These are phyloP conservation scores for Murraya koenigii DNA, from an alignment of 345 rosid genomes.

Conservation along the genomic window DNA sequence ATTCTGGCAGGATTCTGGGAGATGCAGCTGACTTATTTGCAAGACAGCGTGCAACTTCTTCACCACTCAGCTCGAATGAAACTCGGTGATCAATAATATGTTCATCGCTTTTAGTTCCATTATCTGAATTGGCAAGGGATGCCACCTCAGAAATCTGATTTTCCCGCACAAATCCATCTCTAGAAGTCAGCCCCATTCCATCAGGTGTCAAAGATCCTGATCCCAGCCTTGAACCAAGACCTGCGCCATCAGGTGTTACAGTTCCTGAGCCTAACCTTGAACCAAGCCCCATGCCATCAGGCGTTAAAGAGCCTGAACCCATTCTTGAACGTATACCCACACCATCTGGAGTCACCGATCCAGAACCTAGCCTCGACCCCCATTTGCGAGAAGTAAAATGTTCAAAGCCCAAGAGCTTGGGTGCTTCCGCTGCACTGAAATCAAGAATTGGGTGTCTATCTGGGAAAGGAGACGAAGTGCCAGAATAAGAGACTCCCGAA, in stretches of 20 bases:
- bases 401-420: constrained; percentile 64
- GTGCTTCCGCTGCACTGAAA: constrained; percentile 60
- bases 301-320: constrained; percentile 72
- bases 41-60: constrained; percentile 91
- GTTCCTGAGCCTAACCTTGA: constrained; percentile 79
- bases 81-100: constrained; percentile 62
- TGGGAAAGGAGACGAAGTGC: constrained; percentile 85
- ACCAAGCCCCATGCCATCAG: constrained; percentile 67
- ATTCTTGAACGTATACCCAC: constrained; percentile 51
- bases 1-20: constrained; percentile 34
- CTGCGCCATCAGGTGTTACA: constrained; percentile 68
- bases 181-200: constrained; percentile 43
- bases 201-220: constrained; percentile 81
- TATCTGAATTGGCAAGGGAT: constrained; percentile 44
- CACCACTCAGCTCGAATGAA: constrained; percentile 90
- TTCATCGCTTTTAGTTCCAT: constrained; percentile 42
- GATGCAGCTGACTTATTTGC: constrained; percentile 48
- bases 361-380: constrained; percentile 89
- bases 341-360: constrained; percentile 73
- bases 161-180: constrained; percentile 32
- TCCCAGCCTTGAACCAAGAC: constrained; percentile 55
- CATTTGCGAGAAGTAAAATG: constrained; percentile 69
- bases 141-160: constrained; percentile 49
- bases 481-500: constrained; percentile 72
- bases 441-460: constrained; percentile 61